Evolutionary conservation across 331 rosid genomes (phyloP).

Genomic region (Erythrophleum ivorense): DNA sequence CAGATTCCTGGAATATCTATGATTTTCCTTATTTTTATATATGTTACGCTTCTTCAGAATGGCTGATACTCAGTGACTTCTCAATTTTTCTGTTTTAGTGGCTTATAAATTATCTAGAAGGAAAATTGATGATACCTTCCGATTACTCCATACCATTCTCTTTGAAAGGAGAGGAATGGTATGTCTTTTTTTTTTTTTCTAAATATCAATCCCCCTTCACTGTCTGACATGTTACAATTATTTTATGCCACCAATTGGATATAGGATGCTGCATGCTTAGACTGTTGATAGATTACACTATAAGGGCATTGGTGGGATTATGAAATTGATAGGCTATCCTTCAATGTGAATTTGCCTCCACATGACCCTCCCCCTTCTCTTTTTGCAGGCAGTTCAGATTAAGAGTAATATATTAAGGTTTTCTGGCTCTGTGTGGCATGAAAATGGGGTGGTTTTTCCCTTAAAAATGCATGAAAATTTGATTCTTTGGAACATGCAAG

Average conservation of each 20-base stretch:
- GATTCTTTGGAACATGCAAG: constrained; percentile 1
- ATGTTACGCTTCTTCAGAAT: constrained; percentile 19
- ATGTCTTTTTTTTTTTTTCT: constrained; percentile 13
- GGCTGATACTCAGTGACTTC: constrained; percentile 21
- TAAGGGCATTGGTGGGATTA: too few relatives aligned
- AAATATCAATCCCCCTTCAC: not conserved
- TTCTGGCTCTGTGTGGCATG: constrained; percentile 95
- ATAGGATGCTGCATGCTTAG: not conserved
- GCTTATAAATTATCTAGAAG: constrained; percentile 85
- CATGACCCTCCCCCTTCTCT: constrained; percentile 17
- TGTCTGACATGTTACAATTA: not conserved
- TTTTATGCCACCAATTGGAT: constrained; percentile 11
- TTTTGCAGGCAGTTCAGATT: constrained; percentile 77
- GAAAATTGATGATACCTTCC: constrained; percentile 78
- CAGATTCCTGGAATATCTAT: constrained; percentile 7
- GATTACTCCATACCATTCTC: constrained; percentile 81
- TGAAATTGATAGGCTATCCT: not conserved
- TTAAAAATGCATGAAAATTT: not conserved
- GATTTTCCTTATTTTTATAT: not conserved
- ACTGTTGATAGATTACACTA: too few relatives aligned
- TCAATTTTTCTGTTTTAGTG: constrained; percentile 61
- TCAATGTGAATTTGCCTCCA: constrained; percentile 30
- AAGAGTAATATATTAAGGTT: constrained; percentile 85
- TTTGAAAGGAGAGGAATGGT: constrained; percentile 98
- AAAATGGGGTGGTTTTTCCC: constrained; percentile 58